phyloP scores from a whole-genome alignment of 768 basidiomycete species.

The Plicaturopsis crispa region DNA sequence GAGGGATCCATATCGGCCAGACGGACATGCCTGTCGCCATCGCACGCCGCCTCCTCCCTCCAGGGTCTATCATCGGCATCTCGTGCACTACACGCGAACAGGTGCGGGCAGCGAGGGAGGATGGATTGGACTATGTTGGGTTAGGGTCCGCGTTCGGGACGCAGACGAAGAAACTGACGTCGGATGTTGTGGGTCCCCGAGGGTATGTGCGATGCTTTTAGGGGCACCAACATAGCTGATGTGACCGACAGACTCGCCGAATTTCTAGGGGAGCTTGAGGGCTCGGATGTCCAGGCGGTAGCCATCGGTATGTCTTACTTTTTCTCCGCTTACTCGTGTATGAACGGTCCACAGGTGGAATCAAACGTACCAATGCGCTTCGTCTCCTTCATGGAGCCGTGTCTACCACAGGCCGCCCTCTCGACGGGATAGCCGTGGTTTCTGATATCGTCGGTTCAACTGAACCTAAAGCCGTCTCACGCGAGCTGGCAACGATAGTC shows the following conservation, averaged over 20 bases:
- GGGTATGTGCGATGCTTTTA: too few species aligned
- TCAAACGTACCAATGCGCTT: constrained; percentile 71
- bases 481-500: constrained; percentile 31
- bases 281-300: constrained; percentile 61
- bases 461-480: constrained; percentile 47
- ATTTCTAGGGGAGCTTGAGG: constrained; percentile 63
- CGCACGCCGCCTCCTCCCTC: constrained; percentile 63
- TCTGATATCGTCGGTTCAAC: constrained; percentile 74
- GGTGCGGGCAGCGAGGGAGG: constrained; percentile 49
- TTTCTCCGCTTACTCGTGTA: background rate
- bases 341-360: constrained; percentile 55
- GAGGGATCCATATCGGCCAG: constrained; percentile 88
- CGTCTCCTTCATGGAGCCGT: constrained; percentile 69
- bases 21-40: constrained; percentile 68
- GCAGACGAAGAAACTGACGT: constrained; percentile 66
- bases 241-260: too few species aligned
- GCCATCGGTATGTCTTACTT: constrained; percentile 62
- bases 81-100: constrained; percentile 68
- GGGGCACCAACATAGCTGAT: too few species aligned
- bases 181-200: constrained; percentile 55
- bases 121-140: constrained; percentile 79
- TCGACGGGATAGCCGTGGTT: constrained; percentile 85
- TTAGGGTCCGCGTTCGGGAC: constrained; percentile 84
- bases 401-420: constrained; percentile 42
- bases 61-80: constrained; percentile 69